Conservation (phyloP, 208 protist genomes). For the Polymyxa betae region DNA sequence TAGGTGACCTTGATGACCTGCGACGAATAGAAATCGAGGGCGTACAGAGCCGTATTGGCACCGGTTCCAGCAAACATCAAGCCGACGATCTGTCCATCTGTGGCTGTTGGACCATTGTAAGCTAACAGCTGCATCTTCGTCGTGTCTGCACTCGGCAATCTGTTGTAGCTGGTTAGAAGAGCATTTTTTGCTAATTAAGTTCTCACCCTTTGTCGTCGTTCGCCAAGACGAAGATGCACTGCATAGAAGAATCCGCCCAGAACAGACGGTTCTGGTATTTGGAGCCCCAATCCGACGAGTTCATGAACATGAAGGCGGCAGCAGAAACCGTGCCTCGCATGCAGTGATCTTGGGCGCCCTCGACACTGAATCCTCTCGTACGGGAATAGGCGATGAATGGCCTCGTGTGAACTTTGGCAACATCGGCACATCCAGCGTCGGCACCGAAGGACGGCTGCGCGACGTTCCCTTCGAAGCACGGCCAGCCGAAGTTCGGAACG, state of each 20-base stretch:
- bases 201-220: neutral
- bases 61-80: neutral
- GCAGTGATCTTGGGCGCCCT: slow-evolving; percentile 16
- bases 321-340: slow-evolving; percentile 5
- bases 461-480: slow-evolving; percentile 13
- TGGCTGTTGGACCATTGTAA: neutral
- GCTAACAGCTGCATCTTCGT: neutral
- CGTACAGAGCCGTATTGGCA: slow-evolving; percentile 8
- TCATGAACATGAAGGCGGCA: neutral
- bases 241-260: slow-evolving; percentile 34
- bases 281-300: neutral
- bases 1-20: neutral
- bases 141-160: neutral
- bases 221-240: slow-evolving; percentile 30
- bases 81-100: neutral
- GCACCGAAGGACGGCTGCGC: neutral
- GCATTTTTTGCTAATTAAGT: neutral
- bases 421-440: slow-evolving; percentile 6
- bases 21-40: neutral
- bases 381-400: slow-evolving; percentile 26
- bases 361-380: neutral
- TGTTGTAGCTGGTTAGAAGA: neutral
- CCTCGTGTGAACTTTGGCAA: neutral
- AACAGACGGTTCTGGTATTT: slow-evolving; percentile 10
- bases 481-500: slow-evolving; percentile 46